Evolutionary conservation across 2,329 filamentous ascomycete genomes (phyloP), one percentile per base, ranked within the genome.

Genomic region (Kalmusia sp.): DNA sequence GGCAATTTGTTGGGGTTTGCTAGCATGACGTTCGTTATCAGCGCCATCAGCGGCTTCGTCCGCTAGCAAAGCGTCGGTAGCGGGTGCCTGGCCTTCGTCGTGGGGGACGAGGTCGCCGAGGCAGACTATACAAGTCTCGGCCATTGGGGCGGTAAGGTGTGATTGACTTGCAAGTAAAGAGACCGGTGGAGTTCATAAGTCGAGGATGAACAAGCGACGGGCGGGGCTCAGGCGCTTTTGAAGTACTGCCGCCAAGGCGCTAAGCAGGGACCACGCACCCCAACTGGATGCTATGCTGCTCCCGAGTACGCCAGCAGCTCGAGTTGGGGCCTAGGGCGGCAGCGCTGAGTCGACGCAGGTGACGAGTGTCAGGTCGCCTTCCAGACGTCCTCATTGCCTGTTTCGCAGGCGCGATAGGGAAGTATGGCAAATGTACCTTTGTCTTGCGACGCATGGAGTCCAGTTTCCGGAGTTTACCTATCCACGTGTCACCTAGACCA

Each of bases 51-150:
- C 44, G 44, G 21, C 21, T 45, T 64, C 57, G 45, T 59, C 62
- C 54, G 61, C 61, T 55, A 67, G 59, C 54, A 62, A 59, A 45
- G 63, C 35, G 33, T 57, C 62, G 62, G 63, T 62, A 59, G 63
- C 63, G 58, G 64, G 46, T 54, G 54, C 53, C 56, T 46, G 55
- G 46, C 61, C 79, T 76, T 78, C 79, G 76, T 78, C 77, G 74
- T 78, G 79, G 78, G 79, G 81, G 76, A 81, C 83, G 77, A 89
- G 83, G 79, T 88, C 85, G 79, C 85, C 86, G 78, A 89, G 80
- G 79, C 86, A 89, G 73, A 89, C 86, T 77, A 89, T 89, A 77
- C 86, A 89, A 67, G 84, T 85, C 74, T 87, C 85, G 76, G 84
- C 83, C 86, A 87, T 87, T 68, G 48, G 52, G 58, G 52, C 56